Conservation (phyloP, 1,284 basidiomycete species). For the Heliocybe sulcata region DNA sequence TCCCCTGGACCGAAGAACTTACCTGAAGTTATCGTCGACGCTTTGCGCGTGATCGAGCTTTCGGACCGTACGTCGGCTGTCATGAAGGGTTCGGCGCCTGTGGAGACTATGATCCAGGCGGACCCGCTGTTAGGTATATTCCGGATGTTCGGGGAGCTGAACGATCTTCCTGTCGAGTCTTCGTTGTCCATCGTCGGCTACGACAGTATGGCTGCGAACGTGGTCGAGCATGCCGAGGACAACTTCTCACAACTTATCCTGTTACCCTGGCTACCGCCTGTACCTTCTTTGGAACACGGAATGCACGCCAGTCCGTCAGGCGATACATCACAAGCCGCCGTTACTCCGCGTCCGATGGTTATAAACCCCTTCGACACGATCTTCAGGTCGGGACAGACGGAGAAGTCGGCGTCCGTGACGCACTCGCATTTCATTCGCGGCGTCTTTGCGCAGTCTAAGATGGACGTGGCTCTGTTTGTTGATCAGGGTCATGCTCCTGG, state of each 20-base stretch:
- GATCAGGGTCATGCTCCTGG: constrained; percentile 51
- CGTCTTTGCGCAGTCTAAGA: constrained; percentile 43
- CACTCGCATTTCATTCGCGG: constrained; percentile 56
- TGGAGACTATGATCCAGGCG: constrained; percentile 42
- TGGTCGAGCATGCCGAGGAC: constrained; percentile 42
- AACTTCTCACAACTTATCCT: constrained; percentile 49
- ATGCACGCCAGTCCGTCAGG: constrained; percentile 10
- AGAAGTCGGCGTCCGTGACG: constrained; percentile 22
- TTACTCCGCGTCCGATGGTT: constrained; percentile 12
- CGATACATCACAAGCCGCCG: constrained; percentile 7
- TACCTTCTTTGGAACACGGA: constrained; percentile 14
- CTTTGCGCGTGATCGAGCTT: constrained; percentile 59
- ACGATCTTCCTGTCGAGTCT: constrained; percentile 43
- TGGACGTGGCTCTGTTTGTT: constrained; percentile 59
- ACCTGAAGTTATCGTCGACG: constrained; percentile 24
- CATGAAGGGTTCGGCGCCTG: constrained; percentile 52
- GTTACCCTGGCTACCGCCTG: constrained; percentile 54
- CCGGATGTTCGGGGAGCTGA: constrained; percentile 52
- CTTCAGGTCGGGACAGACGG: constrained; percentile 31
- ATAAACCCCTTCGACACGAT: constrained; percentile 55
- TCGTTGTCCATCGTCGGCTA: constrained; percentile 51
- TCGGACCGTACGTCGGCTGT: constrained; percentile 65
- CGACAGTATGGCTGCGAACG: constrained; percentile 45
- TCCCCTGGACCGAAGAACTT: not conserved
- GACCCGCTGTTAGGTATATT: constrained; percentile 61